phyloP scores from a whole-genome alignment of 257 asterid genomes.

The Schizonepeta tenuifolia region DNA sequence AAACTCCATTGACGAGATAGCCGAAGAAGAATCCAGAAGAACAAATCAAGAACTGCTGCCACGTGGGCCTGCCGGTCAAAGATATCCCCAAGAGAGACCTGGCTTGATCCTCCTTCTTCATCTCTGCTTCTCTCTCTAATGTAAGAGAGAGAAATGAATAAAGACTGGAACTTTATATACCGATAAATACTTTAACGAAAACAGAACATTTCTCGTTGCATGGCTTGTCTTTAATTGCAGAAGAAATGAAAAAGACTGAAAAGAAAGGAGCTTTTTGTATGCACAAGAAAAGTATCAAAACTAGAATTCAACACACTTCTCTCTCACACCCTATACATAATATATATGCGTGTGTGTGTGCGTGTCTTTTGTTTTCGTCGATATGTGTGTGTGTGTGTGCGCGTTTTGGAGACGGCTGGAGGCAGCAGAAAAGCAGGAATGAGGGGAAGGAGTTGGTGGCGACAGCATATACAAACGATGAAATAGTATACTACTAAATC shows the following conservation, averaged over 20 bases:
- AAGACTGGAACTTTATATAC: slow-evolving; percentile 1
- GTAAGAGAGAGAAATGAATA: slow-evolving; percentile 15
- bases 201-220: slow-evolving; percentile 33
- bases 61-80: slow-evolving; percentile 63
- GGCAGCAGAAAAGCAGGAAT: slow-evolving; percentile 12
- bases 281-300: slow-evolving; percentile 47
- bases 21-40: slow-evolving; percentile 94
- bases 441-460: slow-evolving; percentile 32
- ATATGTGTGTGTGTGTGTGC: neutral
- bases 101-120: slow-evolving; percentile 83
- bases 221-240: slow-evolving; percentile 36
- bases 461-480: slow-evolving; percentile 6
- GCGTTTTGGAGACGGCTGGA: neutral
- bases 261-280: slow-evolving; percentile 28
- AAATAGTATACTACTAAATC: neutral
- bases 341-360: neutral
- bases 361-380: slow-evolving; percentile 4
- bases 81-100: slow-evolving; percentile 86
- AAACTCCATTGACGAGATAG: slow-evolving; percentile 87
- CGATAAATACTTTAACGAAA: slow-evolving; percentile 4
- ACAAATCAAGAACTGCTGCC: slow-evolving; percentile 89
- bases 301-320: neutral
- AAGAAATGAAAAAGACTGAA: slow-evolving; percentile 15
- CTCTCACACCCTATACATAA: neutral
- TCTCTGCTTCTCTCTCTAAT: slow-evolving; percentile 29